A percentile compares a stretch with the other conserved stretches of the same genome.
Conservation (phyloP, 2,329 filamentous ascomycete genomes). For the Claviceps purpurea region DNA sequence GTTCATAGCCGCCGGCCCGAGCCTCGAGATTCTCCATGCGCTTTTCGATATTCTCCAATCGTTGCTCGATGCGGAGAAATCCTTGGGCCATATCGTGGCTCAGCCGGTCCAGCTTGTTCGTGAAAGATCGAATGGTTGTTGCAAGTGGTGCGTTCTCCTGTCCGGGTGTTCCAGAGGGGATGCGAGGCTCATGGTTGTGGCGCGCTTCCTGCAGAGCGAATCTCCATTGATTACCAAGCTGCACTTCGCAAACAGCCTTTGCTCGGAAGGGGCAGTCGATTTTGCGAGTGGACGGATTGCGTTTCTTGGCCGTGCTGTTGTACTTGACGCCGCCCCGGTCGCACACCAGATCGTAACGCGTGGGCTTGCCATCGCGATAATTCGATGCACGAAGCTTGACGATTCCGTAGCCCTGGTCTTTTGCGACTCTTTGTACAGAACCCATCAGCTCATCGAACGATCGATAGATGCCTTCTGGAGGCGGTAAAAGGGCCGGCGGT, state of each 20-base stretch:
- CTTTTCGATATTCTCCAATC: slow-evolving; percentile 39
- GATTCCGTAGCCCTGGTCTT: slow-evolving; percentile 49
- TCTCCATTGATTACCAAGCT: slow-evolving; percentile 50
- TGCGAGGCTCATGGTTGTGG: slow-evolving; percentile 48
- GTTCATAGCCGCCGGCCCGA: slow-evolving; percentile 27
- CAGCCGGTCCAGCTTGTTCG: slow-evolving; percentile 46
- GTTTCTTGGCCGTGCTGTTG: slow-evolving; percentile 51
- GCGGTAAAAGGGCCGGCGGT: slow-evolving; percentile 35
- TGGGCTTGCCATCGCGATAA: slow-evolving; percentile 49
- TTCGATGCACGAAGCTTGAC: slow-evolving; percentile 51
- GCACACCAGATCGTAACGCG: slow-evolving; percentile 49
- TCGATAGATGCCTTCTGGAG: slow-evolving; percentile 46
- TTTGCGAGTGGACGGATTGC: slow-evolving; percentile 49
- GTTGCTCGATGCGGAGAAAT: slow-evolving; percentile 35
- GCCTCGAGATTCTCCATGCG: slow-evolving; percentile 41
- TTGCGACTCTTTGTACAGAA: slow-evolving; percentile 45
- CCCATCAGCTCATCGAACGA: slow-evolving; percentile 45
- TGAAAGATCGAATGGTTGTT: slow-evolving; percentile 43
- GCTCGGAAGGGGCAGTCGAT: slow-evolving; percentile 51
- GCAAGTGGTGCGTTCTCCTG: slow-evolving; percentile 45
- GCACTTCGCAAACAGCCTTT: slow-evolving; percentile 50
- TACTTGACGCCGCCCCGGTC: slow-evolving; percentile 52
- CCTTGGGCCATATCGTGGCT: slow-evolving; percentile 42
- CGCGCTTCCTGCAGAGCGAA: slow-evolving; percentile 46
- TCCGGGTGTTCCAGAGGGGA: slow-evolving; percentile 38